Evolutionary conservation across 306 rosid genomes (phyloP), one percentile per base, ranked within the genome.

Genomic region (Prinsepia uniflora): DNA sequence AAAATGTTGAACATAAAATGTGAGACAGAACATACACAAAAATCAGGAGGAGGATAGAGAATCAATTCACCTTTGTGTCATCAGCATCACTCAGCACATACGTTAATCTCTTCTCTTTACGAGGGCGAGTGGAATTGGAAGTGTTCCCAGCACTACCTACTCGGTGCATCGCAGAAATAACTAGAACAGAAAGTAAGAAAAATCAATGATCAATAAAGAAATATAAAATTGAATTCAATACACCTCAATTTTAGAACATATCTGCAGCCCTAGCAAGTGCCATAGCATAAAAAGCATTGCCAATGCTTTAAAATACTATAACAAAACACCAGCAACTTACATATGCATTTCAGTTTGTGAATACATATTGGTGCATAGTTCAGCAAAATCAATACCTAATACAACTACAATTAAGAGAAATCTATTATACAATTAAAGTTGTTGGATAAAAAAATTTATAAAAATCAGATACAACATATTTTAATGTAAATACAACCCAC

Each of bases 61-160:
- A 54, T 20, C 19, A n/a, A 24, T 48, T 74, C 81, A 95, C 99
- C 96, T 91, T 95, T 57, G 81, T 72, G 77, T 91, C 92, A 78
- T 89, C 90, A 13, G 90, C 85, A 82, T 86, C 96, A 72, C 77
- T 84, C 92, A 95, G 86, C 68, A 86, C 96, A 30, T 91, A 95
- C 41, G 97, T 89, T 74, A 95, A 82, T 70, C 97, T 84, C 88
- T 91, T 95, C 89, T 91, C 97, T 79, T 91, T 95, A 6, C 96
- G 97, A 71, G 96, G 92, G 45, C 99, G 97, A 75, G 77, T 79
- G 67, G 99, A 91, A 78, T 80, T 88, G 83, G 82, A 72, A 69
- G 96, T 84, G 76, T 95, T 95, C 72, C 97, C 95, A 10, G 96
- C 84, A 77, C 99, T 95, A 73, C 92, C 97, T 84, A 95, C 99